Base-by-base conservation (phyloP, 192 early-diverging fungal species). In the Podila minutissima region DNA sequence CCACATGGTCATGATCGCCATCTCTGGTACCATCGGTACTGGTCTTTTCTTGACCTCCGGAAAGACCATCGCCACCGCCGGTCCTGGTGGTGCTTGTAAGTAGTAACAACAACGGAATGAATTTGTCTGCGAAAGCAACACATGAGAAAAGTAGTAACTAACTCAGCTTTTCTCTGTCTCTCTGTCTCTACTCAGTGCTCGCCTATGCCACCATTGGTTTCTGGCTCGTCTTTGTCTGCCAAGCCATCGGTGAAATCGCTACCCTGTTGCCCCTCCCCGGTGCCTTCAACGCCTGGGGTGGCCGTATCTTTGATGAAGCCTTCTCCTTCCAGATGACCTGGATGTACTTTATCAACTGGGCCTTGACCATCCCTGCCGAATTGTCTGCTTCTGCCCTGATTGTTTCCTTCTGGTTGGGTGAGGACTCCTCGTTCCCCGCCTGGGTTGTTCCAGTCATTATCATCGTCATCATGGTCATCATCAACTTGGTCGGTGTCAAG, bases 31-130 rank as follows among this genome's bases (percentile, higher is more conserved):
- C n/a, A 85, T 85, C 24, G 84, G 93, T 37, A 95, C 94, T 4
- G 94, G 94, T 31, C 82, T 95, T n/a, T 95, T 95, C 74, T 83
- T 95, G 68, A 93, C 93, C 35, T 89, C 89, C 64, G 94, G 91
- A 59, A 73, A 83, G 11, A 89, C 91, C 20, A 85, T 96, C 22
- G 88, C 91, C 2, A 68, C 74, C 0, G 94, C 92, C 1, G 95
- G 95, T 0, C 93, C 95, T 5, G 87, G 86, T 4, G 95, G 95
- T 32, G 59, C 59, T 33, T 35, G 59, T 61, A 61, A 31, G 59
- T 61, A 61, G 8, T 24, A 53, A 53, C 50, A 37, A 37, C 10
- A 37, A 10, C 35, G 10, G 35, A 37, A 11, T 10, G 35, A 33
- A 3, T 46, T 46, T 8, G 41, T 17, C 0, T 10, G 6, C 0